phyloP scores from a whole-genome alignment of 371 early-diverging fungal species.

The Dinochytrium kinnereticum region DNA sequence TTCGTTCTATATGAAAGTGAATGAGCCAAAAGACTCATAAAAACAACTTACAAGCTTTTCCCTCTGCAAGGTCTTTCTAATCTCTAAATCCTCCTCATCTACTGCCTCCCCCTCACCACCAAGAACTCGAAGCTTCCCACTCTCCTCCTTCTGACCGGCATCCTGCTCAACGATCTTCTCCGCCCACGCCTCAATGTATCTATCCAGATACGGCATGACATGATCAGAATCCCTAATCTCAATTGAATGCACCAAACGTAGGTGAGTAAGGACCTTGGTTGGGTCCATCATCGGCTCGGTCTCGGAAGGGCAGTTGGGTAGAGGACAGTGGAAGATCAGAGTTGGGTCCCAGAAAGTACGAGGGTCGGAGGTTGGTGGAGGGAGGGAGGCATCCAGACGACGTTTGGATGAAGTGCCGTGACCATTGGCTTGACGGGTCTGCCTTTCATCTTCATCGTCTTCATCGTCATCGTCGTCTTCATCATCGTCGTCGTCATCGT shows the following conservation, averaged over 20 bases:
- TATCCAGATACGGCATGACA: slow-evolving; percentile 79
- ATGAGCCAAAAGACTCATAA: not conserved
- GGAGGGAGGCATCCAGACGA: slow-evolving; percentile 21
- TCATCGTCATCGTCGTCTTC: not conserved
- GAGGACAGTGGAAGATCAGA: slow-evolving; percentile 34
- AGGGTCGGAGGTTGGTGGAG: slow-evolving; percentile 10
- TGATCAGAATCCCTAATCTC: slow-evolving; percentile 76
- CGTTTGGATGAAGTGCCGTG: not conserved
- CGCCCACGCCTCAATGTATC: slow-evolving; percentile 75
- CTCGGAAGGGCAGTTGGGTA: slow-evolving; percentile 39
- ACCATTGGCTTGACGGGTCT: not conserved
- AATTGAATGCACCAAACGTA: slow-evolving; percentile 69
- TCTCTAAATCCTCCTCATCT: slow-evolving; percentile 61
- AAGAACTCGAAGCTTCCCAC: slow-evolving; percentile 57
- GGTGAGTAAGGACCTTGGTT: slow-evolving; percentile 68
- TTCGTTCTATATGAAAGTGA: not conserved
- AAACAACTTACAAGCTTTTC: slow-evolving; percentile 64
- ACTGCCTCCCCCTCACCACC: slow-evolving; percentile 57
- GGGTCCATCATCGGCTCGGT: slow-evolving; percentile 69
- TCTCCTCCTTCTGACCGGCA: not conserved
- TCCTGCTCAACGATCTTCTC: slow-evolving; percentile 13
- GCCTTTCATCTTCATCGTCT: not conserved
- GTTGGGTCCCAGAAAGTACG: slow-evolving; percentile 33
- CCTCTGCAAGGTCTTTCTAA: slow-evolving; percentile 76
- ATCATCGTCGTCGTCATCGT: not conserved